These are phyloP conservation scores for Apiospora hydei DNA, from an alignment of 2,329 filamentous ascomycete genomes.

Conservation along the genomic window DNA sequence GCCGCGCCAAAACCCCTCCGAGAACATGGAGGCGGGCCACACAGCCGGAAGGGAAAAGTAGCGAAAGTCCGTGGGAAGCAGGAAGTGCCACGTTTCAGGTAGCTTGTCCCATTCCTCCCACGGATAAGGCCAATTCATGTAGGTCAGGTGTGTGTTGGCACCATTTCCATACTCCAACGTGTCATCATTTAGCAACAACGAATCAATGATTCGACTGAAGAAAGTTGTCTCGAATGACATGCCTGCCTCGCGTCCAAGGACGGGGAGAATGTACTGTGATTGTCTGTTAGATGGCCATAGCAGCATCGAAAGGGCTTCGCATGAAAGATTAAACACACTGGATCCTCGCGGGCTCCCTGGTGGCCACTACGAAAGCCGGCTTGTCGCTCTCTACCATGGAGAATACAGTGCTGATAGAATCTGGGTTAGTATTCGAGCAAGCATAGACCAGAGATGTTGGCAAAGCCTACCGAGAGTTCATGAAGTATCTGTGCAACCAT, in stretches of 20 bases:
- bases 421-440: background rate
- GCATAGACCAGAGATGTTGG: background rate
- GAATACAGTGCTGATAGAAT: background rate
- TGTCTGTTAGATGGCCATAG: background rate
- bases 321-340: background rate
- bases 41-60: background rate
- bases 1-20: constrained; percentile 12
- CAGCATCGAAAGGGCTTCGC: background rate
- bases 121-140: background rate
- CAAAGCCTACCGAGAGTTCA: constrained; percentile 24
- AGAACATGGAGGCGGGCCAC: constrained; percentile 9
- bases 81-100: background rate
- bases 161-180: background rate
- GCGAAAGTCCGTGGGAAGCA: background rate
- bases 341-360: background rate
- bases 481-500: constrained; percentile 25
- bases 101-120: background rate
- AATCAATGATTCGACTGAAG: background rate
- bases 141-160: background rate
- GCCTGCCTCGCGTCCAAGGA: background rate
- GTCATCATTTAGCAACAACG: background rate
- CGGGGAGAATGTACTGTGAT: background rate
- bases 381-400: background rate
- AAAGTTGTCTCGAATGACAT: background rate
- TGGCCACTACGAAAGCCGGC: background rate